Percentiles rank a stretch among this genome's conserved stretches.
Conservation (phyloP, 805 yeast species). For the Monosporozyma aerobia region DNA sequence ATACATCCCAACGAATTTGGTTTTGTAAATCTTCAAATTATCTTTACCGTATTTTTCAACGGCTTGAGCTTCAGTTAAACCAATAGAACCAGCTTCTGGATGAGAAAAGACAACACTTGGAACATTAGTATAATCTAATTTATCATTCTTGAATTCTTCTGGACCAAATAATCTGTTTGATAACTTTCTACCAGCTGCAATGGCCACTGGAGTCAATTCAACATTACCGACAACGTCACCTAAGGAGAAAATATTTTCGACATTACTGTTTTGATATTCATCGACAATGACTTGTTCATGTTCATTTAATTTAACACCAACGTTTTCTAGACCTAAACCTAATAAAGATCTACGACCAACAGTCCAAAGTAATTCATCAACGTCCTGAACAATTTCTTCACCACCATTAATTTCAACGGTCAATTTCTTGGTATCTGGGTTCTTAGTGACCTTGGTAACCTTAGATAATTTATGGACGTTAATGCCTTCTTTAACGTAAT, state of each 20-base stretch:
- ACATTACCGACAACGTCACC: conserved; percentile 93
- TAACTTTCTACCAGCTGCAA: conserved; percentile 93
- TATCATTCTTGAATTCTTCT: conserved; percentile 54
- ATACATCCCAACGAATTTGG: conserved; percentile 86
- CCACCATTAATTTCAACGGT: conserved; percentile 37
- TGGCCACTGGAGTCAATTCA: conserved; percentile 96
- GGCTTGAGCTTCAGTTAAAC: conserved; percentile 75
- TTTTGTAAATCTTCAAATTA: conserved; percentile 69
- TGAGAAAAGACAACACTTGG: conserved; percentile 98
- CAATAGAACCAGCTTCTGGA: conserved; percentile 95
- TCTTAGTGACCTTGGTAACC: conserved; percentile 40
- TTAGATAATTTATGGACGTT: conserved; percentile 62
- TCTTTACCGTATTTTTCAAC: conserved; percentile 68
- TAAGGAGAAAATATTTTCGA: conserved; percentile 64
- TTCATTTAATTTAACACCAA: conserved; percentile 57
- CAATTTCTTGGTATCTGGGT: conserved; percentile 40
- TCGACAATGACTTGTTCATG: conserved; percentile 65
- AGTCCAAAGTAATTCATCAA: conserved; percentile 86
- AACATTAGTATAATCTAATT: conserved; percentile 76
- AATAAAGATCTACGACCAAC: conserved; percentile 78
- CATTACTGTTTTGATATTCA: conserved; percentile 77
- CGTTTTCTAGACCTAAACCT: conserved; percentile 66
- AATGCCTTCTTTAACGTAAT: conserved; percentile 74
- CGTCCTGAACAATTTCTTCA: conserved; percentile 45
- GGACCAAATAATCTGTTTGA: conserved; percentile 90